phyloP scores from a whole-genome alignment of 1,284 basidiomycete species.

The Mrakiaceae sp. region DNA sequence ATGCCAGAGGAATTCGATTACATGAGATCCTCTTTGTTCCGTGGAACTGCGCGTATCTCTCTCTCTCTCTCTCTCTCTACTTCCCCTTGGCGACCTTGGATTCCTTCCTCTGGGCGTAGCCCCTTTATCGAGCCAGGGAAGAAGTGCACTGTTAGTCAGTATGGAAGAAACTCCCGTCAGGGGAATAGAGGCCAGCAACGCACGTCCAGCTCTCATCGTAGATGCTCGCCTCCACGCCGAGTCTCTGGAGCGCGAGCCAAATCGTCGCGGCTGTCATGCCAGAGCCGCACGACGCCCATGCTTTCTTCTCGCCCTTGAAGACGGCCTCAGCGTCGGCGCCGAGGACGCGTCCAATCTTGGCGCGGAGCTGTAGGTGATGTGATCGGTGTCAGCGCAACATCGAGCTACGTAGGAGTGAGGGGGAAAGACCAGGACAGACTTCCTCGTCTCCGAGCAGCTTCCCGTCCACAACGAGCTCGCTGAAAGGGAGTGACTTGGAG shows the following conservation, averaged over 20 bases:
- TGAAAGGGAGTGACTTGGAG: slow-evolving; percentile 77
- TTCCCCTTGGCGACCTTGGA: slow-evolving; percentile 48
- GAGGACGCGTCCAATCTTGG: slow-evolving; percentile 17
- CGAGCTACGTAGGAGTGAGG: slow-evolving; percentile 39
- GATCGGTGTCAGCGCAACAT: neutral
- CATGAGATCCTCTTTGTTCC: too few relatives aligned
- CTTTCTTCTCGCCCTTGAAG: slow-evolving; percentile 46
- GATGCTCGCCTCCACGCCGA: slow-evolving; percentile 28
- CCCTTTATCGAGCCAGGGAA: too few relatives aligned
- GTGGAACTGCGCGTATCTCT: too few relatives aligned
- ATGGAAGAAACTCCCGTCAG: too few relatives aligned
- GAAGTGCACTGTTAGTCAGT: too few relatives aligned
- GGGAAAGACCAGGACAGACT: slow-evolving; percentile 30
- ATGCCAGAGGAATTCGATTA: too few relatives aligned
- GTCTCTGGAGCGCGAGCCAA: slow-evolving; percentile 47
- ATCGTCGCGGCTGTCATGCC: slow-evolving; percentile 96
- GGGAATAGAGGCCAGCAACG: too few relatives aligned
- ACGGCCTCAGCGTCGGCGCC: slow-evolving; percentile 42
- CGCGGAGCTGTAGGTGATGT: slow-evolving; percentile 6
- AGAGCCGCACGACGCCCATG: slow-evolving; percentile 81
- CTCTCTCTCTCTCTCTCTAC: slow-evolving; percentile 1
- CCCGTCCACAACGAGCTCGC: slow-evolving; percentile 48
- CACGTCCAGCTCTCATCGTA: slow-evolving; percentile 36
- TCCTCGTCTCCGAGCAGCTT: slow-evolving; percentile 32
- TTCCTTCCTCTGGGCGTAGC: slow-evolving; percentile 56